These are phyloP conservation scores for Pythium sp. DNA, from an alignment of 352 stramenopile species.

Conservation along the genomic window DNA sequence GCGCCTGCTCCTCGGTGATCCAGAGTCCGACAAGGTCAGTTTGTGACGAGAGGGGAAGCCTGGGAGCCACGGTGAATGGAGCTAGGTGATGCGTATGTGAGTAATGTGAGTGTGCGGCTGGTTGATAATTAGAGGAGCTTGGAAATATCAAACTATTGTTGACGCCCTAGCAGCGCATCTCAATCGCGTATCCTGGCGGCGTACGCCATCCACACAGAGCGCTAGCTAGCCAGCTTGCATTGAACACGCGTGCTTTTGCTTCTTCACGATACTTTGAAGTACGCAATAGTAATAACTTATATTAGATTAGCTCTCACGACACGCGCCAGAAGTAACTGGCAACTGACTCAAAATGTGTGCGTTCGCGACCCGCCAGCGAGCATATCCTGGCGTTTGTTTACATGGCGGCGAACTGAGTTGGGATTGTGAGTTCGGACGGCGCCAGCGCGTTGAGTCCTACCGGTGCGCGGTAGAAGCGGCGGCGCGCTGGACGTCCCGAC, in stretches of 20 bases:
- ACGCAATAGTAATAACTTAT: constrained; percentile 15
- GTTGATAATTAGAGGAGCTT: not conserved
- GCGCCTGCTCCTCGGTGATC: constrained; percentile 33
- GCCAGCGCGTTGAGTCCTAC: constrained; percentile 24
- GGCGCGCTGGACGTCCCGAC: constrained; percentile 28
- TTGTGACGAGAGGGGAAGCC: constrained; percentile 19
- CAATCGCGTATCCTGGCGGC: not conserved
- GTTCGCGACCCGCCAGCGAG: not conserved
- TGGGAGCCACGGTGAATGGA: not conserved
- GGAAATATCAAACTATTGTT: not conserved
- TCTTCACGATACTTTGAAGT: constrained; percentile 17
- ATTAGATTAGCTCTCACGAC: constrained; percentile 5
- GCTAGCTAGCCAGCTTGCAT: not conserved
- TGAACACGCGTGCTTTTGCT: constrained; percentile 16
- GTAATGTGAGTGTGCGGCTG: not conserved
- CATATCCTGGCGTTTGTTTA: not conserved
- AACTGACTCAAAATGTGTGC: not conserved
- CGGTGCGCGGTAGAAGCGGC: constrained; percentile 54
- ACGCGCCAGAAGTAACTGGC: not conserved
- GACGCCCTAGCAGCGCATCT: not conserved
- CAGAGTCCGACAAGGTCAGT: constrained; percentile 21
- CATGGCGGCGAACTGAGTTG: not conserved
- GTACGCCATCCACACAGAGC: not conserved
- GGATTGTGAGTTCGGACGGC: constrained; percentile 9
- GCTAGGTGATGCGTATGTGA: not conserved